Evolutionary conservation across 1,284 basidiomycete genomes (phyloP).

Genomic region (Ceratobasidium theobromae): DNA sequence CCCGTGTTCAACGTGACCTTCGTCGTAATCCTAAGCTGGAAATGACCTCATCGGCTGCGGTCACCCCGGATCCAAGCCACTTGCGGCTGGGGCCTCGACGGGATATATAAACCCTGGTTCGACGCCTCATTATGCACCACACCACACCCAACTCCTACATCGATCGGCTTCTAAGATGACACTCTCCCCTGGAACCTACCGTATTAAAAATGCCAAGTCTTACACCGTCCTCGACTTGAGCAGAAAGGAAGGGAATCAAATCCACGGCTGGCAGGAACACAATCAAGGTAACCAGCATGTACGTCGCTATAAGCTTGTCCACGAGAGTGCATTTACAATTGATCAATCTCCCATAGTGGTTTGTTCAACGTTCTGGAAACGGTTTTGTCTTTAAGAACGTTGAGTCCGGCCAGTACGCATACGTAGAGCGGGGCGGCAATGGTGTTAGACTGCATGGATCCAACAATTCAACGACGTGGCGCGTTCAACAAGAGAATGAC

Average conservation of each 20-base stretch:
- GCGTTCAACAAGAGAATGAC: neutral
- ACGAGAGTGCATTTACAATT: neutral
- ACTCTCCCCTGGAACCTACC: constrained; percentile 27
- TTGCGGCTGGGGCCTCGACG: constrained; percentile 3
- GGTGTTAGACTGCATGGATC: constrained; percentile 19
- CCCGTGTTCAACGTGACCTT: constrained; percentile 17
- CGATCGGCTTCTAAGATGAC: constrained; percentile 1
- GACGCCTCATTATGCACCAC: neutral
- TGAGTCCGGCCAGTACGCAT: constrained; percentile 5
- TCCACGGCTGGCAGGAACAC: constrained; percentile 30
- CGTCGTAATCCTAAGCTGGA: constrained; percentile 22
- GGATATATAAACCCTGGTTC: constrained; percentile 18
- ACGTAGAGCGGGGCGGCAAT: constrained; percentile 6
- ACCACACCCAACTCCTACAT: neutral
- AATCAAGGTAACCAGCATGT: constrained; percentile 30
- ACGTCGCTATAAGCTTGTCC: neutral
- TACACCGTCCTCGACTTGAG: constrained; percentile 16
- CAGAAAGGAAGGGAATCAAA: constrained; percentile 11
- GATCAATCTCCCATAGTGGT: constrained; percentile 4
- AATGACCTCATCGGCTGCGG: constrained; percentile 24
- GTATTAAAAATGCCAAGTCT: constrained; percentile 24
- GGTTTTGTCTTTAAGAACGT: constrained; percentile 17
- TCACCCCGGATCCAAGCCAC: constrained; percentile 8
- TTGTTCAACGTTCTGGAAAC: constrained; percentile 2
- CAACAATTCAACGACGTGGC: neutral